A percentile compares a stretch with the other conserved stretches of the same genome.
Evolutionary conservation across 352 stramenopile species (phyloP).

Genomic region (Phytophthora parvispora): DNA sequence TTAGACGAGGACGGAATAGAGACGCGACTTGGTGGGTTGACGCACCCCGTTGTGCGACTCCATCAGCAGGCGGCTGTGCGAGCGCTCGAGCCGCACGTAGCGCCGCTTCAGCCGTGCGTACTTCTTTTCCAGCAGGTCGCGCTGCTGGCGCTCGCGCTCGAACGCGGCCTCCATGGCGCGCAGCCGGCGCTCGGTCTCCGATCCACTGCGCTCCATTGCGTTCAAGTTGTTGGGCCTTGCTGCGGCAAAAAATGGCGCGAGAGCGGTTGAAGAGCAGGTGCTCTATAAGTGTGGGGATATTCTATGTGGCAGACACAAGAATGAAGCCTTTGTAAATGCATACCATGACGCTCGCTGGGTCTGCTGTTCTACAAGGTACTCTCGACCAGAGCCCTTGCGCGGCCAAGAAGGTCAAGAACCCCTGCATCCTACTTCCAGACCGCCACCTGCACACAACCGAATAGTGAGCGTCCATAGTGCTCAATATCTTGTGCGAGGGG

Average conservation of each 20-base stretch:
- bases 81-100: conserved; percentile 70
- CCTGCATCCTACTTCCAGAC: no score
- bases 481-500: no score
- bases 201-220: conserved; percentile 20
- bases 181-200: conserved; percentile 38
- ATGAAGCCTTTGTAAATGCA: no score
- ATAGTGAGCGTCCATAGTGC: no score
- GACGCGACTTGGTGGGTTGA: not conserved
- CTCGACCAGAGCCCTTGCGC: no score
- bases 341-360: no score
- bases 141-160: conserved; percentile 56
- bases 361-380: no score
- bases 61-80: conserved; percentile 53
- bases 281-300: not conserved
- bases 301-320: no score
- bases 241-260: not conserved
- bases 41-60: conserved; percentile 37
- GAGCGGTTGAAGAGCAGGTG: not conserved
- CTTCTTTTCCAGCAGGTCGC: conserved; percentile 72
- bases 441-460: no score
- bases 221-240: no score
- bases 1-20: conserved; percentile 3
- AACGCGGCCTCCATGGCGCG: conserved; percentile 58
- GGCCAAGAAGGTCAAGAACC: no score
- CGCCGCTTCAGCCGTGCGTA: conserved; percentile 76